Base-by-base conservation (phyloP, 2,329 filamentous ascomycete species). In the Tolypocladium paradoxum region DNA sequence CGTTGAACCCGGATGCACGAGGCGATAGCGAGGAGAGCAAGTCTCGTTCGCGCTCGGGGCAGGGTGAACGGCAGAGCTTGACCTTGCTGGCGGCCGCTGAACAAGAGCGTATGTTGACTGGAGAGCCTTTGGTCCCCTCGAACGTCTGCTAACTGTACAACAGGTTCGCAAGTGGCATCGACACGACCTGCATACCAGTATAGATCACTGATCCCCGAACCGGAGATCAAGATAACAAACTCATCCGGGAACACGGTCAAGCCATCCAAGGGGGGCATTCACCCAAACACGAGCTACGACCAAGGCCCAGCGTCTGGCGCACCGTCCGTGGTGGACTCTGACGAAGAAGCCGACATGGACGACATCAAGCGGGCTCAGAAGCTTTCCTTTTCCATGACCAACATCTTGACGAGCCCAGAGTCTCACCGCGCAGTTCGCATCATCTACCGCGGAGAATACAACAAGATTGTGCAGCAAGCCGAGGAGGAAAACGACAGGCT, bases 301-400 rank as follows among this genome's bases (percentile, higher is more conserved):
- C 74, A 84, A 54, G 76, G 79, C 16, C 78, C 78, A 3, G 62
- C 71, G n/a, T 82, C 81, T 6, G 74, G 75, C 4, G 71, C 71
- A 67, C 74, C 63, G 72, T 73, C 78, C 69, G 85, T 72, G 0
- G 78, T 90, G 54, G 87, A 90, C 57, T 95, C 90, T 2, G 93
- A 97, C 55, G 85, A 90, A 34, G 90, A 96, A 66, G 86, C 85
- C 27, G 88, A 95, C 54, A 76, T 91, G 49, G 84, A 83, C 31
- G 91, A 96, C 60, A 88, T 97, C 61, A 88, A 87, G 68, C 82
- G 86, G 35, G 93, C 93, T 0, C 93, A 97, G 68, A 88, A 87
- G 57, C 78, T 99, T 49, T 80, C 84, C 1, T 80, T 97, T 56
- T 84, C 84, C 49, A 84, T 91, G 71, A 96, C 90, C 0, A 81